phyloP scores from a whole-genome alignment of 768 basidiomycete genomes.

The Leucogyrophana mollusca region DNA sequence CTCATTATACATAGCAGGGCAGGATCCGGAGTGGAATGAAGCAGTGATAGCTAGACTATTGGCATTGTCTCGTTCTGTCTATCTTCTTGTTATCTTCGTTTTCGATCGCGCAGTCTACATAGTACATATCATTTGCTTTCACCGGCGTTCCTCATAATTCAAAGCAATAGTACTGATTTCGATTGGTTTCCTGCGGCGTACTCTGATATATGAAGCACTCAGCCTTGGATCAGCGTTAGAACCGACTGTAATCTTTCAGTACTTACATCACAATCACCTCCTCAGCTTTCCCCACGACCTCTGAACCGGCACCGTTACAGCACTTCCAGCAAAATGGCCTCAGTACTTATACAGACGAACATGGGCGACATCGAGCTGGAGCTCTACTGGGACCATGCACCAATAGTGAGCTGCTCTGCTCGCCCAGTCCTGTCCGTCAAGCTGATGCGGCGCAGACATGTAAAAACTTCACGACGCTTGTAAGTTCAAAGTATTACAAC shows the following conservation, averaged over 20 bases:
- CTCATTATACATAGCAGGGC: too few relatives aligned
- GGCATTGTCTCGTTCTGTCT: constrained; percentile 5
- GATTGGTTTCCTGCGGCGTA: too few relatives aligned
- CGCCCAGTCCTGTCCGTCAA: constrained; percentile 7
- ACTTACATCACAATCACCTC: too few relatives aligned
- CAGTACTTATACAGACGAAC: constrained; percentile 78
- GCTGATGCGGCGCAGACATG: constrained; percentile 63
- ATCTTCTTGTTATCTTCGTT: constrained; percentile 9
- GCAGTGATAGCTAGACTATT: constrained; percentile 11
- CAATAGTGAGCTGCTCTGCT: constrained; percentile 42
- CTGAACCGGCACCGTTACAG: too few relatives aligned
- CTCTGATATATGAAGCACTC: too few relatives aligned
- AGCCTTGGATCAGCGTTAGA: too few relatives aligned
- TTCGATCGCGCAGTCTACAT: too few relatives aligned
- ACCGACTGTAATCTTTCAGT: too few relatives aligned
- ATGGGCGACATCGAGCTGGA: constrained; percentile 88
- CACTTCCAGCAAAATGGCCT: constrained; percentile 26
- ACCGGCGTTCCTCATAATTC: too few relatives aligned
- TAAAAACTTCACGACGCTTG: constrained; percentile 90
- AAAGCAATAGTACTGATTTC: too few relatives aligned
- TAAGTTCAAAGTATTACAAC: constrained; percentile 93
- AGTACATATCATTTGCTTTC: too few relatives aligned
- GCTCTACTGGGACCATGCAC: constrained; percentile 91
- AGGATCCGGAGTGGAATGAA: constrained; percentile 6
- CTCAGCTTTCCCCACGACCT: too few relatives aligned